Conservation (phyloP, 352 stramenopile species). For the Pythium folliculosum region DNA sequence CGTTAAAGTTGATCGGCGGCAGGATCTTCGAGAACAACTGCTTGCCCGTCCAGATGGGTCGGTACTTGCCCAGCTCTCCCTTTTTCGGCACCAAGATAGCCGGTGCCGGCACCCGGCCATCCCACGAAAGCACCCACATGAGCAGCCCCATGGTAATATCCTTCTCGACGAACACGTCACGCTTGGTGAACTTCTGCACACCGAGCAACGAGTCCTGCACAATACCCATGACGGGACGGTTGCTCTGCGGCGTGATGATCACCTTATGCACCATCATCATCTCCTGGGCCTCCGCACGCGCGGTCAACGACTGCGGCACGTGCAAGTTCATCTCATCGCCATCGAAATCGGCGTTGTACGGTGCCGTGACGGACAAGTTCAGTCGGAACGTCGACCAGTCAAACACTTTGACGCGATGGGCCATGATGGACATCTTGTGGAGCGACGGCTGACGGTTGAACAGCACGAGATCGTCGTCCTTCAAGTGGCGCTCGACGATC, state of each 20-base stretch:
- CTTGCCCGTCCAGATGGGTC: slow-evolving; percentile 97
- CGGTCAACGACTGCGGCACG: slow-evolving; percentile 96
- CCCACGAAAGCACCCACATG: slow-evolving; percentile 97
- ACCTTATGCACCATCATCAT: slow-evolving; percentile 99
- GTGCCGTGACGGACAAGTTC: slow-evolving; percentile 97
- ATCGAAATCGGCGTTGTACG: slow-evolving; percentile 99
- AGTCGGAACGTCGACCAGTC: slow-evolving; percentile 99
- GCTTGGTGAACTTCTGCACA: slow-evolving; percentile 98
- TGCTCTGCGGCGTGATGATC: slow-evolving; percentile 98
- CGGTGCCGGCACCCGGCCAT: slow-evolving; percentile 96
- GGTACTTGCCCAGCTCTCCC: slow-evolving; percentile 81
- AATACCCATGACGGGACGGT: slow-evolving; percentile 99
- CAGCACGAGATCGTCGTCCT: slow-evolving; percentile 98
- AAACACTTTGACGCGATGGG: slow-evolving; percentile 98
- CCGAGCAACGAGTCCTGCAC: slow-evolving; percentile 97
- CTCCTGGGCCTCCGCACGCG: slow-evolving; percentile 96
- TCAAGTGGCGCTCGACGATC: slow-evolving; percentile 98
- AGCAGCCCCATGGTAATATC: slow-evolving; percentile 98
- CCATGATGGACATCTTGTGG: slow-evolving; percentile 99
- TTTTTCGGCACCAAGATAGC: slow-evolving; percentile 96
- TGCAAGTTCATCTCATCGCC: slow-evolving; percentile 99
- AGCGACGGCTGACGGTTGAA: slow-evolving; percentile 99
- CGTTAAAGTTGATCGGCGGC: slow-evolving; percentile 96
- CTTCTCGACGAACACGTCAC: slow-evolving; percentile 97
- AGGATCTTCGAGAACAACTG: slow-evolving; percentile 98